Base-by-base conservation (phyloP, 345 rosid species). In the Cardiospermum halicacabum region DNA sequence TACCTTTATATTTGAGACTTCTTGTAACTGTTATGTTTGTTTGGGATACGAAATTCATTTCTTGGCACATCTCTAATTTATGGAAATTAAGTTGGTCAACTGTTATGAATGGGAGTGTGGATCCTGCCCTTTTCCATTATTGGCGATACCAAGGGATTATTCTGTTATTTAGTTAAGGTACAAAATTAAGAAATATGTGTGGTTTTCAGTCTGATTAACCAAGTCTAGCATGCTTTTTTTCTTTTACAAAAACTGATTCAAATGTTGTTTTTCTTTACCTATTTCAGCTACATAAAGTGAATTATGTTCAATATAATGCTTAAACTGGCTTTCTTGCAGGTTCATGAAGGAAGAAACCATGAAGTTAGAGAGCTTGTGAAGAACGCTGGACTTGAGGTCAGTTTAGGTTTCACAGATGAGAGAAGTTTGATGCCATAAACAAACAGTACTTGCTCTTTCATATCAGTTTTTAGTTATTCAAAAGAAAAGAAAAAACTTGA, bases 281-380 rank as follows among this genome's bases (percentile, higher is more conserved):
- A 53, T 26, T 21, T 37, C 13, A 18, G 26, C 60, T n/a, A 18
- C 8, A 32, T 64, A 50, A 13, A 54, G 37, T 5, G 42, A 54
- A 55, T 18, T 51, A 64, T 48, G 11, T 59, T 60, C 42, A 22
- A 1, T 19, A 25, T 55, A 48, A 27, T 31, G 27, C 56, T 63
- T 49, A 60, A 80, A 39, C 39, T 13, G 59, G 47, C 39, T 39
- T n/a, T 40, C 11, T 10, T 73, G 73, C 84, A 91, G 99, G 97
- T 94, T 79, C 92, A 90, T 64, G 96, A 94, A 80, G 99, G 99
- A 57, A 87, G 96, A 70, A 91, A 89, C 69, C 99, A 91, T 60
- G 97, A 91, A 80, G 97, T 94, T 54, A 83, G 96, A 56, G 99
- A 90, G 83, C 81, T 94, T 54, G 88, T 94, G 74, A 94, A 94